Conservation (phyloP, 352 stramenopile genomes). For the Phytophthora aleatoria region DNA sequence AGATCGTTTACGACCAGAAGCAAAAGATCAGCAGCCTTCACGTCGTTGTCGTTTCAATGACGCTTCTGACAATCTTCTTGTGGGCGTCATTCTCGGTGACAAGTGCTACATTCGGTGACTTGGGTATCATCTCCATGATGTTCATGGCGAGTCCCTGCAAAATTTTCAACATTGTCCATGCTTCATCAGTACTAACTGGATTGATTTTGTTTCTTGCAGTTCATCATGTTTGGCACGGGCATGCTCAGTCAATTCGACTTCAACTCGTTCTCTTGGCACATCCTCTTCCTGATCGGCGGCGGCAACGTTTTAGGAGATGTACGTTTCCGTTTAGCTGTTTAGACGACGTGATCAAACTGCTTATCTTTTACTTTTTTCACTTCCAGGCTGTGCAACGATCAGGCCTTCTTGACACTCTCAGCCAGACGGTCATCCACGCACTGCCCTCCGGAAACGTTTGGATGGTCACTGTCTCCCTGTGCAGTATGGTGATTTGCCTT, state of each 20-base stretch:
- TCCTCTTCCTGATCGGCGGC: conserved; percentile 92
- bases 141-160: conserved; percentile 74
- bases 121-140: conserved; percentile 91
- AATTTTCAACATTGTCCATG: background rate
- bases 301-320: conserved; percentile 93
- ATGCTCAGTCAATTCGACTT: conserved; percentile 94
- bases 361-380: background rate
- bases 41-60: conserved; percentile 90
- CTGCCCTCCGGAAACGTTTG: conserved; percentile 84
- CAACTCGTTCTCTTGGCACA: conserved; percentile 95
- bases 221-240: conserved; percentile 87
- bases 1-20: conserved; percentile 93
- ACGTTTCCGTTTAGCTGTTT: conserved; percentile 14
- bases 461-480: conserved; percentile 88
- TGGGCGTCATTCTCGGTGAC: conserved; percentile 91
- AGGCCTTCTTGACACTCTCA: conserved; percentile 81
- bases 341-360: background rate
- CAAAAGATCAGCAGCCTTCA: conserved; percentile 90
- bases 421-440: conserved; percentile 80
- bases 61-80: conserved; percentile 89
- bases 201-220: conserved; percentile 37
- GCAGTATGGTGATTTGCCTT: conserved; percentile 83
- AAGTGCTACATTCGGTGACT: conserved; percentile 87
- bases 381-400: conserved; percentile 80
- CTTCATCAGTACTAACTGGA: conserved; percentile 10